phyloP scores from a whole-genome alignment of 1,284 basidiomycete genomes.

The Testicularia cyperi region DNA sequence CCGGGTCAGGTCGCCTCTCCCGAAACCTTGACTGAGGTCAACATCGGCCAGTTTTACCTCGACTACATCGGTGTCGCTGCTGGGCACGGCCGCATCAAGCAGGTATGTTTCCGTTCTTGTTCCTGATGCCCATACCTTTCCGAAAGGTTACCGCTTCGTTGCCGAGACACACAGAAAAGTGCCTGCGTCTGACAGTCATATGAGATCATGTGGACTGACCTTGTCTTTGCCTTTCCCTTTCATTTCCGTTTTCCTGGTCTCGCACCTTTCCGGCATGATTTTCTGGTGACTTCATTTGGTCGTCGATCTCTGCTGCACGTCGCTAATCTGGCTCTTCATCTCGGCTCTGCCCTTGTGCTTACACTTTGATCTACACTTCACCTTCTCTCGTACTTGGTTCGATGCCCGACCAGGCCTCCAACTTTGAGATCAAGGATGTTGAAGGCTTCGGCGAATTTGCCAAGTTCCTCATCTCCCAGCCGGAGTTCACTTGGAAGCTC shows the following conservation, averaged over 20 bases:
- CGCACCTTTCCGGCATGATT: too few relatives aligned
- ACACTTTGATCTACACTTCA: not conserved
- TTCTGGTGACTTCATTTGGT: too few relatives aligned
- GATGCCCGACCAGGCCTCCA: slow-evolving; percentile 45
- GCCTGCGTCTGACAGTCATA: too few relatives aligned
- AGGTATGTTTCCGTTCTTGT: slow-evolving; percentile 31
- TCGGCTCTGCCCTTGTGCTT: too few relatives aligned
- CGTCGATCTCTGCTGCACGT: too few relatives aligned
- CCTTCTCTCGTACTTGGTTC: not conserved
- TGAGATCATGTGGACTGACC: too few relatives aligned
- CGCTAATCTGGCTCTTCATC: too few relatives aligned
- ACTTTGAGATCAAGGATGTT: slow-evolving; percentile 56
- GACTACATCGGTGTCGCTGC: slow-evolving; percentile 56
- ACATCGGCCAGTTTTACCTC: slow-evolving; percentile 52
- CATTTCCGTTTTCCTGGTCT: not conserved
- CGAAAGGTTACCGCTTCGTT: too few relatives aligned
- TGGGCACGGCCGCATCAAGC: slow-evolving; percentile 60
- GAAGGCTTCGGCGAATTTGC: slow-evolving; percentile 58
- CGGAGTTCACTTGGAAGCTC: slow-evolving; percentile 73
- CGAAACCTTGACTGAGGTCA: slow-evolving; percentile 48
- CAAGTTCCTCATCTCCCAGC: slow-evolving; percentile 68
- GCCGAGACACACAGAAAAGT: too few relatives aligned
- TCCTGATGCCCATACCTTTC: too few relatives aligned
- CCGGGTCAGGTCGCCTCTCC: slow-evolving; percentile 27
- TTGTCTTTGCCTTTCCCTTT: not conserved